Conservation (phyloP, 2,329 filamentous ascomycete species). For the Calonectria henricotiae region DNA sequence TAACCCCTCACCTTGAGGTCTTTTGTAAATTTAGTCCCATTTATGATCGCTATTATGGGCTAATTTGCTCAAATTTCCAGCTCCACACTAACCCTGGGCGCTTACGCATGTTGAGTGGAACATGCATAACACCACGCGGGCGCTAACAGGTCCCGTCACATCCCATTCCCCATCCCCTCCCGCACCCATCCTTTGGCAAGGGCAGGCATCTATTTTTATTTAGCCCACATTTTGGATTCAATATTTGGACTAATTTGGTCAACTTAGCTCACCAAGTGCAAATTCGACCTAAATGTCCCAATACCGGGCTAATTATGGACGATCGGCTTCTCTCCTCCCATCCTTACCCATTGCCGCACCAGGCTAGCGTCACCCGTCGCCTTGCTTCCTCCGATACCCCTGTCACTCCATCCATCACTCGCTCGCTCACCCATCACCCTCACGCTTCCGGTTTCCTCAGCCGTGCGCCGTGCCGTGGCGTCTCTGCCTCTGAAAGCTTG, state of each 20-base stretch:
- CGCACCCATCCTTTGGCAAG: slow-evolving; percentile 1
- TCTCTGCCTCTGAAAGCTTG: slow-evolving; percentile 28
- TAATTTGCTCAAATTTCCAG: slow-evolving; percentile 48
- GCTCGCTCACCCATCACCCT: slow-evolving; percentile 2
- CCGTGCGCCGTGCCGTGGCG: slow-evolving; percentile 35
- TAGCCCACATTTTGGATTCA: slow-evolving; percentile 48
- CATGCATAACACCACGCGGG: slow-evolving; percentile 44
- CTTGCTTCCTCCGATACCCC: slow-evolving; percentile 39
- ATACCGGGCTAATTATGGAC: slow-evolving; percentile 51
- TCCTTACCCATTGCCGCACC: slow-evolving; percentile 22
- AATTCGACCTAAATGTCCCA: slow-evolving; percentile 39
- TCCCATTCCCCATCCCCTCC: slow-evolving; percentile 29
- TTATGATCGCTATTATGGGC: slow-evolving; percentile 48
- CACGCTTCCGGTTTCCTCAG: slow-evolving; percentile 33
- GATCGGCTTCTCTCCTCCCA: slow-evolving; percentile 26
- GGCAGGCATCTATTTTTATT: slow-evolving; percentile 39
- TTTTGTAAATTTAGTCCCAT: slow-evolving; percentile 37
- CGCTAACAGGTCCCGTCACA: slow-evolving; percentile 51
- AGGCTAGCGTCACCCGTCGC: slow-evolving; percentile 34
- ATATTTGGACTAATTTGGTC: slow-evolving; percentile 46
- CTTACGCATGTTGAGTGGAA: slow-evolving; percentile 48
- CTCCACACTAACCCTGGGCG: slow-evolving; percentile 38
- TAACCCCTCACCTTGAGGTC: slow-evolving; percentile 19
- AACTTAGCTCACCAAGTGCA: slow-evolving; percentile 4
- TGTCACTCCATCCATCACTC: slow-evolving; percentile 28